Percentiles rank a stretch among this genome's conserved stretches.
Conservation (phyloP, 257 asterid genomes). For the Ballota nigra region DNA sequence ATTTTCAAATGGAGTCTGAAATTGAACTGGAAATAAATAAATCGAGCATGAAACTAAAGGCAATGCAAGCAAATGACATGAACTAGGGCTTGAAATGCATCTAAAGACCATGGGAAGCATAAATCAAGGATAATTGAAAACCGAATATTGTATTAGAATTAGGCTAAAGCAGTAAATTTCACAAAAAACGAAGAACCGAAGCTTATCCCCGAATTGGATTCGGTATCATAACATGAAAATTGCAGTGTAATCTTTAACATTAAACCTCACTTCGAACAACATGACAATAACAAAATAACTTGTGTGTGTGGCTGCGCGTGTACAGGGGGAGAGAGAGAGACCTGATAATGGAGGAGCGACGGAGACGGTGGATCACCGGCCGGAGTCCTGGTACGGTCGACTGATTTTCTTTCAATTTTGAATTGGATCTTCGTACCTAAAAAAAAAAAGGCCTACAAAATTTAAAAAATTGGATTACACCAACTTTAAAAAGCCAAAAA, state of each 20-base stretch:
- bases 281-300: background rate
- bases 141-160: background rate
- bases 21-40: slow-evolving; percentile 1
- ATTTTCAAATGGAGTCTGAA: too few relatives aligned
- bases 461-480: too few relatives aligned
- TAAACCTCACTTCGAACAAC: slow-evolving; percentile 8
- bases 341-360: too few relatives aligned
- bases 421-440: too few relatives aligned
- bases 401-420: background rate
- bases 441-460: too few relatives aligned
- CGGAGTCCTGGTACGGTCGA: background rate
- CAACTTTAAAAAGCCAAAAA: too few relatives aligned
- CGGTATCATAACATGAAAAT: background rate
- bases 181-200: background rate
- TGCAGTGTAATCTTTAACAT: background rate
- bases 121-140: background rate
- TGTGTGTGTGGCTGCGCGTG: background rate
- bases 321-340: background rate
- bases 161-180: background rate
- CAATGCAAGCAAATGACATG: too few relatives aligned
- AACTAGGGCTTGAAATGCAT: too few relatives aligned
- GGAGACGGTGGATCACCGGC: slow-evolving; percentile 26
- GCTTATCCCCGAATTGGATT: background rate
- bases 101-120: too few relatives aligned
- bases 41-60: slow-evolving; percentile 16